These are phyloP conservation scores for Dendrobium chrysotoxum DNA, from an alignment of 106 monocot species.

Conservation along the genomic window DNA sequence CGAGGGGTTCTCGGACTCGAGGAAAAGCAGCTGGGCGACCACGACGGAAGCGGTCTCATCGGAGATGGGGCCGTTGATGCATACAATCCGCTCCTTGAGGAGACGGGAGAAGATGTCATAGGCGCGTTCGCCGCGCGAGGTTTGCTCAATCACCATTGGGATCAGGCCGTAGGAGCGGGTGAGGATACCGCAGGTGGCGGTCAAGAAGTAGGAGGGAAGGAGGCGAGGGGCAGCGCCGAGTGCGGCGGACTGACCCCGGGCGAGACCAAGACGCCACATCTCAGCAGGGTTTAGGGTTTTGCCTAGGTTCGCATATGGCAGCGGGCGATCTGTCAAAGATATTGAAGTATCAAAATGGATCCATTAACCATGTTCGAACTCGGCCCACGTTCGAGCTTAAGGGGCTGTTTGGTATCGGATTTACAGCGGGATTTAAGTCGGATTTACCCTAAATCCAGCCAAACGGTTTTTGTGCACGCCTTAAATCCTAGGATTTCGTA, in stretches of 20 bases:
- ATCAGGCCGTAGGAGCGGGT: conserved; percentile 51
- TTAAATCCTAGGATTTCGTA: no score
- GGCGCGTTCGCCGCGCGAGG: conserved; percentile 91
- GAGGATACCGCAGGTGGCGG: not conserved
- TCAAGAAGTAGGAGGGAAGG: not conserved
- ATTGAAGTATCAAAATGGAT: not conserved
- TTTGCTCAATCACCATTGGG: conserved; percentile 98
- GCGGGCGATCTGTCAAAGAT: not conserved
- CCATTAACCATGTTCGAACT: no score
- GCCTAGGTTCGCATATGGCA: no score
- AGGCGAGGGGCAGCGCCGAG: not conserved
- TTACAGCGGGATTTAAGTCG: no score
- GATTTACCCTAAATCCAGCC: no score
- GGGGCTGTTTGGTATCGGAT: no score
- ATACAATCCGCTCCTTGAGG: conserved; percentile 87
- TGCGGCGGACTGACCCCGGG: not conserved
- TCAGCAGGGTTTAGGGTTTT: not conserved
- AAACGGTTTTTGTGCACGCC: no score
- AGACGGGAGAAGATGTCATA: conserved; percentile 98
- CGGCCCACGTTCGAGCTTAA: no score
- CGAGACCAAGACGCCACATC: not conserved
- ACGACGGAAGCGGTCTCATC: conserved; percentile 79
- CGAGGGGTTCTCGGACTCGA: conserved; percentile 89
- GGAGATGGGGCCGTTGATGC: conserved; percentile 78
- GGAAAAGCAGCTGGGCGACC: conserved; percentile 90